These are phyloP conservation scores for Aspergillus haitiensis DNA, from an alignment of 495 filamentous ascomycete species.

Conservation along the genomic window DNA sequence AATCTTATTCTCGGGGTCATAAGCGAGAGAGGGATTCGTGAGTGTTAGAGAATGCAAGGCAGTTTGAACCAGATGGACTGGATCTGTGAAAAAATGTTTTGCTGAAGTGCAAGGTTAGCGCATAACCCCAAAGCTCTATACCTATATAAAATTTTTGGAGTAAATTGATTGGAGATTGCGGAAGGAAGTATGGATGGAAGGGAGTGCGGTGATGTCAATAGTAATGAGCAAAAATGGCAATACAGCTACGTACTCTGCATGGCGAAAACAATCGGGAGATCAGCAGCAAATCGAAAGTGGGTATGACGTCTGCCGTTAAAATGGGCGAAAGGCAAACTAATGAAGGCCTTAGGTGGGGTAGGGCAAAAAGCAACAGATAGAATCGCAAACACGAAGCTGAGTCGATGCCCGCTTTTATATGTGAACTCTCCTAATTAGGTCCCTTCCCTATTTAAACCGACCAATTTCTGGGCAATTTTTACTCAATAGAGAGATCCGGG, in stretches of 20 bases:
- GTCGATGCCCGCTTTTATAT: slow-evolving; percentile 14
- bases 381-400: neutral
- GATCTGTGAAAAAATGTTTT: slow-evolving; percentile 93
- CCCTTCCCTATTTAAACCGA: neutral
- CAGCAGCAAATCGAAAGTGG: slow-evolving; percentile 11
- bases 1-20: slow-evolving; percentile 82
- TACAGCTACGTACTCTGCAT: slow-evolving; percentile 29
- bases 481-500: slow-evolving; percentile 11
- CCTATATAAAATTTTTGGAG: neutral
- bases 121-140: neutral
- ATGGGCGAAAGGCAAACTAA: neutral
- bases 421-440: neutral
- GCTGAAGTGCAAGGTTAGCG: slow-evolving; percentile 34
- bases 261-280: slow-evolving; percentile 21
- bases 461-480: slow-evolving; percentile 16
- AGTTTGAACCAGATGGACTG: slow-evolving; percentile 72
- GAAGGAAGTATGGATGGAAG: slow-evolving; percentile 6
- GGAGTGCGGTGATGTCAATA: slow-evolving; percentile 1
- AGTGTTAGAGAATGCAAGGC: slow-evolving; percentile 76
- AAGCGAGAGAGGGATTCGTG: slow-evolving; percentile 80
- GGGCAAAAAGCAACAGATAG: slow-evolving; percentile 2
- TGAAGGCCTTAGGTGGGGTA: slow-evolving; percentile 6
- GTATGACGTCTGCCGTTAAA: slow-evolving; percentile 19
- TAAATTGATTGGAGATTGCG: neutral
- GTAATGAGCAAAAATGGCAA: neutral